Evolutionary conservation across 768 basidiomycete genomes (phyloP), one percentile per base, ranked within the genome.

Genomic region (Rhizopogon roseolus): DNA sequence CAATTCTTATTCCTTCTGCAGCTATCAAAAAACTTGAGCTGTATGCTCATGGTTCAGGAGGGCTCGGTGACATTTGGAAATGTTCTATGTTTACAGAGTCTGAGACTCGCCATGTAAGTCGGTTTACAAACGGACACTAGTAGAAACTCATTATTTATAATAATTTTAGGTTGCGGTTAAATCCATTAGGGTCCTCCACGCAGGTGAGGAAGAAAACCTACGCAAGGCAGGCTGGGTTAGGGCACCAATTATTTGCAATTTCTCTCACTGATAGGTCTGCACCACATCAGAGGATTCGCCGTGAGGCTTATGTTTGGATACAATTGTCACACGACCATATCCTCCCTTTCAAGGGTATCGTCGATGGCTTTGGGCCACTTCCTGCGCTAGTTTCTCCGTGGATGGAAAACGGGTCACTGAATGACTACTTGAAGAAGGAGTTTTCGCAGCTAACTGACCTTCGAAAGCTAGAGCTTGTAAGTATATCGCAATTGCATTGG

Each of bases 301-400:
- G 60, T 38, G 70, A 70, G 52, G 62, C 65, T 28, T 55, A 71
- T 22, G 54, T 70, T 9, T 71, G 67, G 69, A 54, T 67, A 40
- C 65, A 64, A 14, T 55, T 70, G 14, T 52, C 59, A 16, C 66
- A 66, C 49, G 54, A 36, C 17, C 68, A 71, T 41, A 62, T 70
- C 39, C 64, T 70, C 22, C 63, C 66, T 0, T 65, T 70, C 40
- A 61, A 68, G 16, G 69, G 70, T 8, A 53, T 67, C 10, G 42
- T 56, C 22, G 60, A 41, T 46, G 13, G 58, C 6, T 19, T 52
- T 6, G 53, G 44, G 37, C 53, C 6, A 63, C 54, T 48, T 56
- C 59, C 6, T 57, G 56, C 41, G 5, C 9, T 65, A 37, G 57
- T 68, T 25, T 63, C 64, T 46, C 61, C 60, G 3, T 70, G 61